Base-by-base conservation (phyloP, 2,329 filamentous ascomycete genomes). In the Diaporthe citri region DNA sequence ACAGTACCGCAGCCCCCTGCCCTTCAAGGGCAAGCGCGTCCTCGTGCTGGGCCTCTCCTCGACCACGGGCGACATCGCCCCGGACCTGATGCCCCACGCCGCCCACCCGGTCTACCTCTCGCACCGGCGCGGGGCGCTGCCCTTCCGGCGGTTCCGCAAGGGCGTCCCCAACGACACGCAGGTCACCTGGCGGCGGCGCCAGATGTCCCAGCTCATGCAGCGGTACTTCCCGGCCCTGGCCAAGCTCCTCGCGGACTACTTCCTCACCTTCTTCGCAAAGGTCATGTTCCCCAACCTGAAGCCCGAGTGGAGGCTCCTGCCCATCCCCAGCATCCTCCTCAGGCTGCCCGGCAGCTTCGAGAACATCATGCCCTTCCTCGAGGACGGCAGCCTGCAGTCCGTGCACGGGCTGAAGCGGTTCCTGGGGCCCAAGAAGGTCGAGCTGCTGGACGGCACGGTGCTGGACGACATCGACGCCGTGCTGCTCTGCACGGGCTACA, bases 361-460 rank as follows among this genome's bases (percentile, higher is more conserved):
- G 9, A 76, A 78, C 10, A 79, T 82, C 1, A 82, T 87, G 31
- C 78, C 78, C 7, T 83, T 85, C 5, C 80, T 83, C 41, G 77
- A 79, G 43, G 69, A 72, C 52, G 73, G 75, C 34, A 55, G 8
- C 20, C 55, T 73, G 51, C n/a, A 66, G 64, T 75, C 73, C 1
- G 75, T 75, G 28, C 73, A 73, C 10, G 75, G 75, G 36, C 52
- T 76, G 56, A 75, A 17, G 51, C 62, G 57, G 1, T 72, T 76
- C 57, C 39, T 73, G 25, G 75, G 75, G 9, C 73, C 73, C 5
- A 75, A 71, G 28, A 70, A 41, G 70, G 75, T 75, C n/a, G 70
- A 76, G 62, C 64, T 76, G 0, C 20, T 72, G 13, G 73, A 75
- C 43, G 75, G 75, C n/a, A 71, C 46, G 67, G 62, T 75, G 12